A percentile compares a stretch with the other conserved stretches of the same genome.
phyloP scores from a whole-genome alignment of 306 rosid species.

The Prunus dulcis region DNA sequence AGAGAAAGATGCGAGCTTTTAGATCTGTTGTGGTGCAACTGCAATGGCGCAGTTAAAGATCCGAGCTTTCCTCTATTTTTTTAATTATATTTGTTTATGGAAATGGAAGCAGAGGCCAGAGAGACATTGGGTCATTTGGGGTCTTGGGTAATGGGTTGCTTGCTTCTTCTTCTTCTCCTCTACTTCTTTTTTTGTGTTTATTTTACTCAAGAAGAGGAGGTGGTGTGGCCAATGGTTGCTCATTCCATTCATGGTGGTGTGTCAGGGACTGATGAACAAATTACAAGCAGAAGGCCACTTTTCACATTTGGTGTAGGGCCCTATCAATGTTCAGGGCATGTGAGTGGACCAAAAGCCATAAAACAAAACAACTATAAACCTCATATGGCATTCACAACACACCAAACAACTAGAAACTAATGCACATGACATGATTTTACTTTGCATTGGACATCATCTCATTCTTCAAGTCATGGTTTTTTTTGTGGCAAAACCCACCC shows the following conservation, averaged over 20 bases:
- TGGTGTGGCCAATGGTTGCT: neutral
- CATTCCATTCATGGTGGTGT: neutral
- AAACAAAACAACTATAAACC: neutral
- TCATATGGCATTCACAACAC: neutral
- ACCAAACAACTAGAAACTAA: neutral
- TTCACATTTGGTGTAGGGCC: neutral
- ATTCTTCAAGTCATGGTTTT: neutral
- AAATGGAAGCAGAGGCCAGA: neutral
- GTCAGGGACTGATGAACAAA: conserved; percentile 12
- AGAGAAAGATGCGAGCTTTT: neutral
- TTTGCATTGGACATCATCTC: no score
- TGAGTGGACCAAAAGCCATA: conserved; percentile 7
- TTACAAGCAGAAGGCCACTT: neutral
- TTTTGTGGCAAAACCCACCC: neutral
- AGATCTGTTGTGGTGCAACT: conserved; percentile 8
- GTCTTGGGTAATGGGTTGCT: neutral
- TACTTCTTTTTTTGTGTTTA: neutral
- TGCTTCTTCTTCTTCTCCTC: neutral
- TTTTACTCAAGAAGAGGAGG: neutral
- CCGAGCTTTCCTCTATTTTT: neutral
- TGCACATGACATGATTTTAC: no score
- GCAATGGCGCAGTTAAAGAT: neutral
- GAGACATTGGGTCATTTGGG: neutral
- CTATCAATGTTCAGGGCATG: neutral
- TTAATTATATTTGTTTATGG: neutral